Conservation (phyloP, 257 asterid species). For the Lithospermum erythrorhizon region DNA sequence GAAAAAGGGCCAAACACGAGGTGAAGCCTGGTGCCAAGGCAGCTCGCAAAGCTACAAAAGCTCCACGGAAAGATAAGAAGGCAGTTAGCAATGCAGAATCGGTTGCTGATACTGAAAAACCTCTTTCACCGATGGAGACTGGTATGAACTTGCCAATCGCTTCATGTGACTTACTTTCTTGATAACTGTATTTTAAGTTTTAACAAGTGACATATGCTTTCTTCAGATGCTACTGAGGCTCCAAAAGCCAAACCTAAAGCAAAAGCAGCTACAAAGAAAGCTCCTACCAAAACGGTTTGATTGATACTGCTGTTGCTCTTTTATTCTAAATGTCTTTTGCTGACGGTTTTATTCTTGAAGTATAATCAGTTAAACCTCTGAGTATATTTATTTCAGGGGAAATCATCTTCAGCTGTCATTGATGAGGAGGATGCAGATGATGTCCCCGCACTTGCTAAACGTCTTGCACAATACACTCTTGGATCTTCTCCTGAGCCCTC, state of each 20-base stretch:
- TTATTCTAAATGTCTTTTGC: background rate
- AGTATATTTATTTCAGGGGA: conserved; percentile 22
- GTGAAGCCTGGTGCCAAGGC: conserved; percentile 22
- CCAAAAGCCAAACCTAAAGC: conserved; percentile 43
- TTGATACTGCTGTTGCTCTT: background rate
- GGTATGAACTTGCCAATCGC: conserved; percentile 31
- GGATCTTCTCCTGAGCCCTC: conserved; percentile 69
- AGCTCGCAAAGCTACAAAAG: conserved; percentile 27
- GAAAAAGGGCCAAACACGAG: conserved; percentile 23
- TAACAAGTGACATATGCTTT: background rate
- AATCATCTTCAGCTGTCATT: conserved; percentile 12
- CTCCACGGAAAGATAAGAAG: conserved; percentile 42
- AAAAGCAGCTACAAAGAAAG: conserved; percentile 58
- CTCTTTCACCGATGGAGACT: conserved; percentile 34
- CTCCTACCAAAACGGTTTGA: conserved; percentile 59
- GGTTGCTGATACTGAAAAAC: conserved; percentile 16
- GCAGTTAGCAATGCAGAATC: conserved; percentile 40
- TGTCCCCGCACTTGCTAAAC: conserved; percentile 50
- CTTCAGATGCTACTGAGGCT: conserved; percentile 33
- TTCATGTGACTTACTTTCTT: conserved; percentile 28
- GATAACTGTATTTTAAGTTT: background rate
- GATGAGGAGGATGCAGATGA: conserved; percentile 46
- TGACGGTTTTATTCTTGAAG: background rate
- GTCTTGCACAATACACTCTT: conserved; percentile 83
- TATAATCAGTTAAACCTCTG: background rate